Percentiles rank a stretch among this genome's conserved stretches.
Evolutionary conservation across 169 alveolate species (phyloP).

Genomic region (Cryptosporidium meleagridis): DNA sequence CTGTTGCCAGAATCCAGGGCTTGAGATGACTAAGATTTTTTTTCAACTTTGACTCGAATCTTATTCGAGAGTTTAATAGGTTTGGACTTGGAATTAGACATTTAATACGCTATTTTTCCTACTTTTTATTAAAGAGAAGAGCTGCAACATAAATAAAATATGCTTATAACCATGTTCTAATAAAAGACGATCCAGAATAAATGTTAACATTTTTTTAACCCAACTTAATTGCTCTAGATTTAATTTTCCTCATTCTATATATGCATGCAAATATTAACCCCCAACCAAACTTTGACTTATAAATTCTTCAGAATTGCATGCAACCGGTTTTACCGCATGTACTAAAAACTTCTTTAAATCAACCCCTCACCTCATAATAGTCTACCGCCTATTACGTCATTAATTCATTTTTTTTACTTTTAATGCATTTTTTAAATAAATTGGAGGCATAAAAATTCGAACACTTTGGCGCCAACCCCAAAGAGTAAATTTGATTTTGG

Average conservation of each 20-base stretch:
- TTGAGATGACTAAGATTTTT: too few species aligned
- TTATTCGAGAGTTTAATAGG: not conserved
- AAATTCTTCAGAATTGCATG: not conserved
- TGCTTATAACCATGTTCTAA: not conserved
- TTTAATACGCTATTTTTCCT: not conserved
- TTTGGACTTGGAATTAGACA: not conserved
- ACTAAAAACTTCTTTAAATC: not conserved
- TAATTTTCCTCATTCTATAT: too few species aligned
- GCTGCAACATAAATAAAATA: not conserved
- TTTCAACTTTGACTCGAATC: too few species aligned
- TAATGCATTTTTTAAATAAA: not conserved
- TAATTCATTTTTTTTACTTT: not conserved
- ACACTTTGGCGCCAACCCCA: not conserved
- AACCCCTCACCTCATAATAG: not conserved
- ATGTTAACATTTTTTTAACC: too few species aligned
- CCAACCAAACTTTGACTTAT: not conserved
- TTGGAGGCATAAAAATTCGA: not conserved
- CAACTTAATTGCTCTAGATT: too few species aligned
- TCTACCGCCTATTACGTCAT: not conserved
- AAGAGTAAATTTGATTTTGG: not conserved
- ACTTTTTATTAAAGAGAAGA: not conserved
- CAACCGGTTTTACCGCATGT: not conserved
- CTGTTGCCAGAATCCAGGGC: too few species aligned
- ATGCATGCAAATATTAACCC: not conserved
- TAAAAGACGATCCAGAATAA: too few species aligned